A percentile compares a stretch with the other conserved stretches of the same genome.
phyloP scores from a whole-genome alignment of 2,329 filamentous ascomycete genomes.

The Calonectria pauciramosa region DNA sequence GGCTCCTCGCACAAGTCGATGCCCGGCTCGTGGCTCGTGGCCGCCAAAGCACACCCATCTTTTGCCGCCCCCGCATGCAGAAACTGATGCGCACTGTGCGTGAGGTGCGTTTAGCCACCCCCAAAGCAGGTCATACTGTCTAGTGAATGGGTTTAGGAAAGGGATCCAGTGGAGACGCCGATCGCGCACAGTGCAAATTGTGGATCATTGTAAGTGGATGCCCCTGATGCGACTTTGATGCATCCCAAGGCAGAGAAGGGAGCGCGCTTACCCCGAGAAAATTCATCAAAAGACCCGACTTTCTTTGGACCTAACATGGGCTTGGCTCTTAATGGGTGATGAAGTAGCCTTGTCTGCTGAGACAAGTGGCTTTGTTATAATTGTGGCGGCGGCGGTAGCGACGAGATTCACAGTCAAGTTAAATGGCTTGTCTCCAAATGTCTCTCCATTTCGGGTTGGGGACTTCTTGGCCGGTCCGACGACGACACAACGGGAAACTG shows the following conservation, averaged over 20 bases:
- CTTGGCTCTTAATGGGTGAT: background rate
- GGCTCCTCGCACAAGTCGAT: background rate
- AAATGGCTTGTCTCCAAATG: conserved; percentile 11
- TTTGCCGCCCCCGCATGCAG: conserved; percentile 24
- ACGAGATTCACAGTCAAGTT: background rate
- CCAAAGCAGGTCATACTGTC: background rate
- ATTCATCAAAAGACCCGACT: background rate
- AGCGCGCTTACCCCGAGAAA: conserved; percentile 7
- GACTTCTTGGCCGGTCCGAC: background rate
- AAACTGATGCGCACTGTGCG: conserved; percentile 13
- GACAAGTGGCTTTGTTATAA: background rate
- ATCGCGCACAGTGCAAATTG: conserved; percentile 20
- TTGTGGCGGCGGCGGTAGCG: no score
- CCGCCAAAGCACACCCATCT: background rate
- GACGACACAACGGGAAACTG: background rate
- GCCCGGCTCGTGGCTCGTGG: background rate
- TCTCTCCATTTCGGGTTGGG: conserved; percentile 14
- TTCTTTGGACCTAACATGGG: background rate
- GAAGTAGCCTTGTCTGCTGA: background rate
- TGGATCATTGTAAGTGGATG: background rate
- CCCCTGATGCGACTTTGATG: conserved; percentile 13
- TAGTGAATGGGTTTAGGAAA: background rate
- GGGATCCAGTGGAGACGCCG: background rate
- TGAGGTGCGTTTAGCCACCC: conserved; percentile 11
- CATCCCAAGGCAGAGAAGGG: conserved; percentile 3